Percentiles rank a stretch among this genome's conserved stretches.
Conservation (phyloP, 371 early-diverging fungal genomes). For the Fennellomyces sp. region DNA sequence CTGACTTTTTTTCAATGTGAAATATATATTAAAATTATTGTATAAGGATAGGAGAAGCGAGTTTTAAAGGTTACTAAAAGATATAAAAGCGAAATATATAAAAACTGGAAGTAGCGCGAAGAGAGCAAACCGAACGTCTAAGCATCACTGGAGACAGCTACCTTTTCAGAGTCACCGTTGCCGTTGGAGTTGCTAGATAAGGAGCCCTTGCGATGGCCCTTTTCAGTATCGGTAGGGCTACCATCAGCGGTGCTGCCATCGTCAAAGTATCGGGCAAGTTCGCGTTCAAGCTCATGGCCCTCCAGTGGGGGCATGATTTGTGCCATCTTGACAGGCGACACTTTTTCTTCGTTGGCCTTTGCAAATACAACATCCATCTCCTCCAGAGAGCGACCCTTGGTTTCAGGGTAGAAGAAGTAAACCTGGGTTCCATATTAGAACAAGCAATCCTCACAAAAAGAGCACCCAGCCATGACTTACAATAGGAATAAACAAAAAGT, state of each 20-base stretch:
- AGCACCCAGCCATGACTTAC: no score
- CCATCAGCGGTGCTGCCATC: conserved; percentile 7
- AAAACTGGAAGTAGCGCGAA: neutral
- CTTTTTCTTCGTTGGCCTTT: conserved; percentile 14
- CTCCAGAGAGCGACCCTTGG: conserved; percentile 54
- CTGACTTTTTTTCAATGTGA: neutral
- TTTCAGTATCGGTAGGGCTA: neutral
- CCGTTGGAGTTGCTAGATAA: neutral
- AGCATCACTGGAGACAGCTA: neutral
- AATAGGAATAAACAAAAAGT: conserved; percentile 28
- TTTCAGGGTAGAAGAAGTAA: conserved; percentile 46
- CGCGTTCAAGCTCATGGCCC: conserved; percentile 11
- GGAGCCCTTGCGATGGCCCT: neutral
- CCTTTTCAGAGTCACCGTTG: neutral
- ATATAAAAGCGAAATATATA: neutral
- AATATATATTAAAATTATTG: neutral
- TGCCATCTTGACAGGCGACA: conserved; percentile 23
- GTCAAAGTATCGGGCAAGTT: conserved; percentile 16
- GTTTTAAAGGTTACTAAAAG: neutral
- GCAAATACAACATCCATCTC: conserved; percentile 51
- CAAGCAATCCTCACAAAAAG: no score
- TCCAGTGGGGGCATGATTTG: conserved; percentile 13
- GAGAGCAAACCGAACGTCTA: neutral
- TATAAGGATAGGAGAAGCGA: neutral
- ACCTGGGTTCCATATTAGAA: neutral